Base-by-base conservation (phyloP, 2,329 filamentous ascomycete species). In the Fusarium tuaranense region DNA sequence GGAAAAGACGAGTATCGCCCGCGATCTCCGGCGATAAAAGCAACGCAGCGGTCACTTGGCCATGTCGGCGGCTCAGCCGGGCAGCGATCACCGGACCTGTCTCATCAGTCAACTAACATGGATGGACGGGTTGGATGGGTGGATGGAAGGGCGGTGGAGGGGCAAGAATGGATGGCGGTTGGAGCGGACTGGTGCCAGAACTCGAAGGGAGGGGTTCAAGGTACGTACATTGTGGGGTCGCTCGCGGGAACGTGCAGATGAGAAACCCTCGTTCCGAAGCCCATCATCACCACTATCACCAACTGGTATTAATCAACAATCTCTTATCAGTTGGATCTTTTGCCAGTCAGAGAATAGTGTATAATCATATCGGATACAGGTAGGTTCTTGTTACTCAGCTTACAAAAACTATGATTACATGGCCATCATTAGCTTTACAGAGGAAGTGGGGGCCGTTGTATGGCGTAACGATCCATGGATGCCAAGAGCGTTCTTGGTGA, bases 71-170 rank as follows among this genome's bases (percentile, higher is more conserved):
- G 65, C 77, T 71, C 65, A 77, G 59, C 72, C 76, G 72, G 68
- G 65, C 68, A 76, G 77, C 76, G 74, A 79, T 79, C 77, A 79
- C 77, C 74, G 62, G 77, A 79, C 76, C 64, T 62, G 41, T 58
- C 68, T 64, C 63, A 48, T 34, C 63, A 66, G 69, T 71, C 68
- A 61, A 73, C 75, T 70, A 78, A 72, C 27, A 55, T 34, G 27
- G 27, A 55, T 51, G 46, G 46, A 30, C 16, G 46, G 46, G n/a
- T 51, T 51, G 46, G 46, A 51, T 32, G 48, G 48, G 27, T 32
- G 48, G 48, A 32, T 20, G 51, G 51, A 55, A 55, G 70, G 69
- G 73, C 70, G 65, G 63, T 63, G 66, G 74, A 76, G 74, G 76
- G 72, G 74, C 71, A 64, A 76, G 75, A 60, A 60, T n/a, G 44